Base-by-base conservation (phyloP, 176 grass and related monocot genomes). In the Zea luxurians region DNA sequence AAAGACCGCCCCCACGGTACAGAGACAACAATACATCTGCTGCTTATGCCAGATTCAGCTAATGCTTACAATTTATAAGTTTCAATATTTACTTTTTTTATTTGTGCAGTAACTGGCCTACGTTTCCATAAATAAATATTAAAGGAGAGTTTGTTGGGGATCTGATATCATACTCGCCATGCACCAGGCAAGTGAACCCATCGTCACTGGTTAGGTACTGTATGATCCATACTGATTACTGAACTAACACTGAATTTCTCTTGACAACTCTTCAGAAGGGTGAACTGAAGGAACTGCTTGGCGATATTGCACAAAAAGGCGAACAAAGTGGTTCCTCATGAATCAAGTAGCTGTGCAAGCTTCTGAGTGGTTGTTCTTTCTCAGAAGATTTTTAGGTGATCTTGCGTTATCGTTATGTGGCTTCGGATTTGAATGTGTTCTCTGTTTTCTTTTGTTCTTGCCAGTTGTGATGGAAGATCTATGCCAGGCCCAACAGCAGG, bases 81-180 rank as follows among this genome's bases (percentile, higher is more conserved):
- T 79, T 84, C 2, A 69, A 27, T 53, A 46, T 16, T 67, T 72
- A 45, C 85, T 78, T 64, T n/a, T 52, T 72, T 74, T 66, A 49
- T 82, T 47, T 62, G 10, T 82, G 83, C 76, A 93, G 96, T 64
- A 89, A 93, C 52, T 99, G 92, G 90, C 92, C 96, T 40, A 96
- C 96, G 49, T 99, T 99, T 87, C 92, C 96, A 2, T 92, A 99
- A 89, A 82, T 99, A 85, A 96, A 96, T 87, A 96, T 99, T 53
- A 96, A 99, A 34, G 90, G 96, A 77, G 92, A 99, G 60, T 99
- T 99, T 66, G 76, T 99, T 43, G 96, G 96, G 96, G 96, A 37
- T 95, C 96, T 52, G 96, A 99, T 89, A 96, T 96, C 71, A 87
- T 99, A 78, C 84, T 99, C 55, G 87, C 54, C 76, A 96, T 96